phyloP scores from a whole-genome alignment of 805 yeast genomes.

The Ogataea dorogensis region DNA sequence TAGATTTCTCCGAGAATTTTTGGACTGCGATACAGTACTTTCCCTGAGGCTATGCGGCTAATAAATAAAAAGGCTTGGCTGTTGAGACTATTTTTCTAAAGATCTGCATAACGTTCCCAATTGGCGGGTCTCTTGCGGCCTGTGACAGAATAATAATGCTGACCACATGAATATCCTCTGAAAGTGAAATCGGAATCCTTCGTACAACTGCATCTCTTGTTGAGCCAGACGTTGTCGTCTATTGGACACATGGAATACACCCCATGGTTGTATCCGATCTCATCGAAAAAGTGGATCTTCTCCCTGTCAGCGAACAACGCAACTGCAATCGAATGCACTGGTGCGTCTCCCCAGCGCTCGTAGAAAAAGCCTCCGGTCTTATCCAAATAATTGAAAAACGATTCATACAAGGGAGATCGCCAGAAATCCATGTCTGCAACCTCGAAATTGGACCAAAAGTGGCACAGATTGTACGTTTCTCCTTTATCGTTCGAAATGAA shows the following conservation, averaged over 20 bases:
- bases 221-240: slow-evolving; percentile 27
- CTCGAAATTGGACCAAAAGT: slow-evolving; percentile 82
- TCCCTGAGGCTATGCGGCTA: slow-evolving; percentile 5
- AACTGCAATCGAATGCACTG: slow-evolving; percentile 79
- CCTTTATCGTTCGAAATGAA: slow-evolving; percentile 66
- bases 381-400: slow-evolving; percentile 64
- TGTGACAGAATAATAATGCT: slow-evolving; percentile 30
- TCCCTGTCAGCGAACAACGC: slow-evolving; percentile 54
- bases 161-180: slow-evolving; percentile 37
- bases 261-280: slow-evolving; percentile 71
- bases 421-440: slow-evolving; percentile 70
- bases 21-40: background rate
- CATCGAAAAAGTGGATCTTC: slow-evolving; percentile 68
- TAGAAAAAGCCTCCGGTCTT: slow-evolving; percentile 74
- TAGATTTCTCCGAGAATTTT: background rate
- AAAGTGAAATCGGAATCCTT: slow-evolving; percentile 40
- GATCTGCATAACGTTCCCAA: slow-evolving; percentile 28
- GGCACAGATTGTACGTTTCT: slow-evolving; percentile 67
- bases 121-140: slow-evolving; percentile 27
- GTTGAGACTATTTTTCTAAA: slow-evolving; percentile 3
- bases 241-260: slow-evolving; percentile 46
- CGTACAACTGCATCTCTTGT: slow-evolving; percentile 39
- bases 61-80: slow-evolving; percentile 1
- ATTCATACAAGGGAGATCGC: slow-evolving; percentile 54
- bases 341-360: slow-evolving; percentile 95